A percentile compares a stretch with the other conserved stretches of the same genome.
Conservation (phyloP, 1,284 basidiomycete species). For the Cutaneotrichosporon sp. region DNA sequence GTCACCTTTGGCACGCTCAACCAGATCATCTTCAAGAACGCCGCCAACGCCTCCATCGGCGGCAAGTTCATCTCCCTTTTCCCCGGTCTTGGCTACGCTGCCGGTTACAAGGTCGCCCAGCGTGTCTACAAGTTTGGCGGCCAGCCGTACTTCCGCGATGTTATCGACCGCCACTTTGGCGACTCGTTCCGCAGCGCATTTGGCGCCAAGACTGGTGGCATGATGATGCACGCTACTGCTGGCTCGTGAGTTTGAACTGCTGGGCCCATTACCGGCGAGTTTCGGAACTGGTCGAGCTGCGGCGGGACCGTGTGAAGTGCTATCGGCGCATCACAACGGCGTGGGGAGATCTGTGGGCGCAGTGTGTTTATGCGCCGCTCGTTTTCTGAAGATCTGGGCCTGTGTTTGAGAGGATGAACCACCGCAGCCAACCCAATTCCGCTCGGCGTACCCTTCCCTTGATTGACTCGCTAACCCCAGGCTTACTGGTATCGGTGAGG, state of each 20-base stretch:
- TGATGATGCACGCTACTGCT: conserved; percentile 91
- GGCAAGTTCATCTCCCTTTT: conserved; percentile 84
- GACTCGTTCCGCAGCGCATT: conserved; percentile 72
- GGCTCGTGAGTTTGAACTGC: conserved; percentile 61
- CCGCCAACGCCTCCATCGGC: conserved; percentile 64
- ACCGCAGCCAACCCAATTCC: no score
- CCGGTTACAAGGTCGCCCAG: conserved; percentile 92
- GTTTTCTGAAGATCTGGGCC: not conserved
- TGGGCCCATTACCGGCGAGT: no score
- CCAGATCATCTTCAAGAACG: conserved; percentile 79
- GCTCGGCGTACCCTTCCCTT: no score
- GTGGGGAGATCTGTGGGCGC: no score
- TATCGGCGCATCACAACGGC: no score
- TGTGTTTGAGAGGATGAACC: no score
- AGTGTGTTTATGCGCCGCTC: not conserved
- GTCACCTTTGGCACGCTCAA: conserved; percentile 62
- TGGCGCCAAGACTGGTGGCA: conserved; percentile 92
- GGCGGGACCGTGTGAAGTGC: no score
- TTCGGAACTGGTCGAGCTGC: no score
- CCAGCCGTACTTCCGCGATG: conserved; percentile 94
- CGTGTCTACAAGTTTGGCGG: conserved; percentile 98
- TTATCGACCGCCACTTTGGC: conserved; percentile 74
- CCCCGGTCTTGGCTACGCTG: conserved; percentile 96
- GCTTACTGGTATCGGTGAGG: conserved; percentile 94
- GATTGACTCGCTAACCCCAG: conserved; percentile 48